These are phyloP conservation scores for Sparassis latifolia DNA, from an alignment of 1,284 basidiomycete genomes.

Conservation along the genomic window DNA sequence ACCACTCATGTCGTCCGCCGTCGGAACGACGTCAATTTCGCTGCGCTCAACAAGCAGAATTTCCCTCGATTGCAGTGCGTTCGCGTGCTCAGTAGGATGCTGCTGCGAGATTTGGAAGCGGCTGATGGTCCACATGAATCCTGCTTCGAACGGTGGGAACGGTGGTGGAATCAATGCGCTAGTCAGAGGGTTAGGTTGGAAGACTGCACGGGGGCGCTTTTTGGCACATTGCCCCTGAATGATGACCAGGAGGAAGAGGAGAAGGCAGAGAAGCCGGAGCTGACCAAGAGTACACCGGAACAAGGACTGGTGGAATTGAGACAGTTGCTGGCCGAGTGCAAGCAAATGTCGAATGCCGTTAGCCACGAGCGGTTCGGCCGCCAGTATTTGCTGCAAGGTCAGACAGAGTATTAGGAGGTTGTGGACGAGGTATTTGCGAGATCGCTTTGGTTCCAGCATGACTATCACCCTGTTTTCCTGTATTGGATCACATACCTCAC, in stretches of 20 bases:
- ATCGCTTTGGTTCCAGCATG: too few relatives aligned
- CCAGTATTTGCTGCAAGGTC: too few relatives aligned
- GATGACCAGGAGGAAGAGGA: slow-evolving; percentile 31
- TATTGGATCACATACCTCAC: too few relatives aligned
- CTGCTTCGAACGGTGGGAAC: slow-evolving; percentile 57
- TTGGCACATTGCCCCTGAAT: slow-evolving; percentile 51
- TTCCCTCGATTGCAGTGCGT: slow-evolving; percentile 57
- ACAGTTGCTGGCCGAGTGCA: slow-evolving; percentile 43
- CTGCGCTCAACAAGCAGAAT: slow-evolving; percentile 43
- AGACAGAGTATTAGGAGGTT: too few relatives aligned
- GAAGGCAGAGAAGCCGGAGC: slow-evolving; percentile 21
- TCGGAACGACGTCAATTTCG: slow-evolving; percentile 61
- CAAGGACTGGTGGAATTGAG: slow-evolving; percentile 33
- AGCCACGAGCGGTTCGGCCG: neutral
- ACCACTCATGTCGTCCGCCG: slow-evolving; percentile 40
- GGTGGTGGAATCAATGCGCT: slow-evolving; percentile 54
- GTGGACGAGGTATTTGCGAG: too few relatives aligned
- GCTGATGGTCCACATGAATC: slow-evolving; percentile 39
- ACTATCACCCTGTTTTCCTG: too few relatives aligned
- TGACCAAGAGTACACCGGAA: slow-evolving; percentile 12
- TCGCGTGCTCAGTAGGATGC: slow-evolving; percentile 45
- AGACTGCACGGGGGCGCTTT: slow-evolving; percentile 56
- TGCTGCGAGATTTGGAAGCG: slow-evolving; percentile 52
- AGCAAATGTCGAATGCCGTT: slow-evolving; percentile 29
- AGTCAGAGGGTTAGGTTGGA: slow-evolving; percentile 47